Percentiles rank a stretch among this genome's conserved stretches.
Evolutionary conservation across 106 monocot genomes (phyloP).

Genomic region (Acorus gramineus): DNA sequence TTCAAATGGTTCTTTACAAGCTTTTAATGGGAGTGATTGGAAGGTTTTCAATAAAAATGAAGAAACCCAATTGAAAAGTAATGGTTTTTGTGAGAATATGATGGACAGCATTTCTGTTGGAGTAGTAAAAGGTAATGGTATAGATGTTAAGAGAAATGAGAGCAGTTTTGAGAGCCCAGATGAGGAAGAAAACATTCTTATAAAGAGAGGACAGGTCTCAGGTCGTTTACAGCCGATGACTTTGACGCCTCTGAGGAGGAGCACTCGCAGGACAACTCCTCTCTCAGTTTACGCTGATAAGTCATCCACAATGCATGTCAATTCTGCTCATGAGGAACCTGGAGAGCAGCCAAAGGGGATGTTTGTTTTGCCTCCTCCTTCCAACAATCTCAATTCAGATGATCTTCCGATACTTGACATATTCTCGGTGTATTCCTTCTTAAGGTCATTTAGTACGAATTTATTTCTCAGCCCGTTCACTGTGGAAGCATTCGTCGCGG

Average conservation of each 20-base stretch:
- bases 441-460: constrained; percentile 72
- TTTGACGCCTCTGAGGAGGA: constrained; percentile 53
- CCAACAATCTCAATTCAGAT: constrained; percentile 48
- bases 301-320: constrained; percentile 3
- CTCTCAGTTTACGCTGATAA: not conserved
- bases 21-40: no score
- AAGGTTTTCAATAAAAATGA: no score
- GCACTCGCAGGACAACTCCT: constrained; percentile 39
- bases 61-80: no score
- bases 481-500: constrained; percentile 57
- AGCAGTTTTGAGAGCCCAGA: not conserved
- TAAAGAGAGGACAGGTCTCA: constrained; percentile 32
- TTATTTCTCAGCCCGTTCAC: constrained; percentile 79
- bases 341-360: no score
- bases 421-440: constrained; percentile 74
- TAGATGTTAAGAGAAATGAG: no score
- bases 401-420: constrained; percentile 65
- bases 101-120: no score
- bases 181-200: constrained; percentile 5
- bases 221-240: constrained; percentile 5
- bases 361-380: constrained; percentile 63
- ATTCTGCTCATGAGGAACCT: not conserved
- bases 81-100: no score
- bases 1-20: no score
- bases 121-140: no score